Evolutionary conservation across 2,329 filamentous ascomycete species (phyloP).

Genomic region (Fusarium nygamai): DNA sequence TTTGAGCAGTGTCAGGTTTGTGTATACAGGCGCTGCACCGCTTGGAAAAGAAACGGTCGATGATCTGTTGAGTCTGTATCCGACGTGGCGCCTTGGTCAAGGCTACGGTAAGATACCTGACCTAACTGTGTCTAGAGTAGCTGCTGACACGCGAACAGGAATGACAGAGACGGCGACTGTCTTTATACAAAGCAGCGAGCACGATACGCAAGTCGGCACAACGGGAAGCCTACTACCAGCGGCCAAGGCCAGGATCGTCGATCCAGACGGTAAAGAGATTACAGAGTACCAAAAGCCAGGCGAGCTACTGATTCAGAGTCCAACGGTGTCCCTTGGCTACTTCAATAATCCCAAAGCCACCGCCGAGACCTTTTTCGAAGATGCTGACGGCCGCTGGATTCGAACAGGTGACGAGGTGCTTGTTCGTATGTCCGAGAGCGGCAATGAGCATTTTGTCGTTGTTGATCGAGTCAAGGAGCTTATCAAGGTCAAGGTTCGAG

Average conservation of each 20-base stretch:
- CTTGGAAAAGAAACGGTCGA: conserved; percentile 74
- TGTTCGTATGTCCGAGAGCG: conserved; percentile 68
- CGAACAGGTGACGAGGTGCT: conserved; percentile 87
- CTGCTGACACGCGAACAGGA: conserved; percentile 63
- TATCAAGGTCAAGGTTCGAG: conserved; percentile 67
- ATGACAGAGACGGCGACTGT: conserved; percentile 35
- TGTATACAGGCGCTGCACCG: conserved; percentile 66
- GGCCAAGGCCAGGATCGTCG: conserved; percentile 70
- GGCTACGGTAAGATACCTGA: conserved; percentile 67
- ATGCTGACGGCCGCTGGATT: conserved; percentile 77
- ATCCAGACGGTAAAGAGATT: conserved; percentile 72
- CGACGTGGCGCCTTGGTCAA: conserved; percentile 72
- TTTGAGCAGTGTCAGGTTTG: conserved; percentile 10
- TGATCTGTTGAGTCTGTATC: conserved; percentile 69
- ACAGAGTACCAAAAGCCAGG: conserved; percentile 76
- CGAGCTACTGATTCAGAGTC: conserved; percentile 83
- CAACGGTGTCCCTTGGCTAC: conserved; percentile 83
- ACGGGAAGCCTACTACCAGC: conserved; percentile 74
- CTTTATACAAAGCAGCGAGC: conserved; percentile 52
- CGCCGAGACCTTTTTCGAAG: conserved; percentile 75
- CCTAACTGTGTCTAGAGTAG: too few relatives aligned
- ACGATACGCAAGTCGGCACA: conserved; percentile 74
- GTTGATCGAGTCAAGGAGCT: conserved; percentile 78
- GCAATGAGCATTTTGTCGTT: conserved; percentile 84
- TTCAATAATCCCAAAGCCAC: conserved; percentile 86